A percentile compares a stretch with the other conserved stretches of the same genome.
These are phyloP conservation scores for Phialemoniopsis sp. DNA, from an alignment of 2,329 filamentous ascomycete genomes.

Conservation along the genomic window DNA sequence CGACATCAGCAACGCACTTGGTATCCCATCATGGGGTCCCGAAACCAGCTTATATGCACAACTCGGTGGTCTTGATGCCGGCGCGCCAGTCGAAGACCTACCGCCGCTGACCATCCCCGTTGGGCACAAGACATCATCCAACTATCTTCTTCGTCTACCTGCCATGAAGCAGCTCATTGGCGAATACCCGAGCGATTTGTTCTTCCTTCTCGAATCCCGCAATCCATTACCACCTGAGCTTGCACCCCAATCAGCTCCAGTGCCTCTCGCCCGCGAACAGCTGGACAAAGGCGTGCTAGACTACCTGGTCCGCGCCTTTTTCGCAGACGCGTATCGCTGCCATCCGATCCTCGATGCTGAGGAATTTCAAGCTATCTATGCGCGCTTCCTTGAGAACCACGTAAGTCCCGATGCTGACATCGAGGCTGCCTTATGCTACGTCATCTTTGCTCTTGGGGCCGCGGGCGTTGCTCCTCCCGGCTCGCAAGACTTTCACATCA, in stretches of 20 bases:
- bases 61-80: neutral
- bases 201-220: conserved; percentile 19
- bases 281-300: conserved; percentile 12
- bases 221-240: conserved; percentile 16
- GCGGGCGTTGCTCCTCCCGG: conserved; percentile 13
- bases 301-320: conserved; percentile 17
- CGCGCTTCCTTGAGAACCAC: conserved; percentile 10
- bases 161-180: conserved; percentile 20
- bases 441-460: conserved; percentile 21
- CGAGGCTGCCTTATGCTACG: conserved; percentile 21
- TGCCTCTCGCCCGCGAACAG: neutral
- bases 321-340: conserved; percentile 15
- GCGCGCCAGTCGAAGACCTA: conserved; percentile 6
- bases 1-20: conserved; percentile 4
- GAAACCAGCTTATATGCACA: conserved; percentile 1
- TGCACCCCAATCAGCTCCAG: conserved; percentile 7
- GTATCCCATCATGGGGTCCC: neutral
- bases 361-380: conserved; percentile 17
- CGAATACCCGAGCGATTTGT: conserved; percentile 20
- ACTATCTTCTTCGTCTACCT: conserved; percentile 18
- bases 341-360: conserved; percentile 20
- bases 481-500: conserved; percentile 8
- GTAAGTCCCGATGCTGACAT: conserved; percentile 13
- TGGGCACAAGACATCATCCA: conserved; percentile 22
- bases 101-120: conserved; percentile 20